Evolutionary conservation across 1,284 basidiomycete species (phyloP).

Genomic region (Boletus mariae): DNA sequence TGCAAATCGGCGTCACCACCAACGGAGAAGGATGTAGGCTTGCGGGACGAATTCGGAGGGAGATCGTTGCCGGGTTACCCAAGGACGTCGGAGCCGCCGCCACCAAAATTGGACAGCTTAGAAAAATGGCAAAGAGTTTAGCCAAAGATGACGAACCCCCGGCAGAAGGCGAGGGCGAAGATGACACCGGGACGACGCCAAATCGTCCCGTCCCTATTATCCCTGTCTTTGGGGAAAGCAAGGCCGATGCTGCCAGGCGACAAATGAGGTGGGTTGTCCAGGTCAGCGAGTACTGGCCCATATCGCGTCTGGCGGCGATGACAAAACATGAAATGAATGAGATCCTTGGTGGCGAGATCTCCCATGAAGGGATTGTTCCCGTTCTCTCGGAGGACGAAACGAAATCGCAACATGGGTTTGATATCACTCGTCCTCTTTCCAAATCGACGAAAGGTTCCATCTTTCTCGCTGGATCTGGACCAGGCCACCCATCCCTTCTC

Average conservation of each 20-base stretch:
- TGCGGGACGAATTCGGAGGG: constrained; percentile 75
- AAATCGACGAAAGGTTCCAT: constrained; percentile 57
- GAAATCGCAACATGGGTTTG: constrained; percentile 24
- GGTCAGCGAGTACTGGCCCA: constrained; percentile 92
- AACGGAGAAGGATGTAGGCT: constrained; percentile 92
- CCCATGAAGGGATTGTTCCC: constrained; percentile 2
- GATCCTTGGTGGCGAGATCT: constrained; percentile 48
- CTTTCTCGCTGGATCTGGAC: constrained; percentile 89
- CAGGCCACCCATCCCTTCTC: constrained; percentile 89
- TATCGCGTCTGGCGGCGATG: constrained; percentile 74
- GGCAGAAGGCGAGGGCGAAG: constrained; percentile 44
- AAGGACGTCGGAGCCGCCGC: constrained; percentile 77
- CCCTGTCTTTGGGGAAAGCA: constrained; percentile 39
- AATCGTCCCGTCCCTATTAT: constrained; percentile 75
- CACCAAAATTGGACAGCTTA: constrained; percentile 69
- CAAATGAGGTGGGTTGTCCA: constrained; percentile 88
- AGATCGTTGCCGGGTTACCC: constrained; percentile 77
- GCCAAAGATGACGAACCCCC: constrained; percentile 9
- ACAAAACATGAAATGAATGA: constrained; percentile 65
- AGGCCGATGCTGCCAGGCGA: constrained; percentile 50
- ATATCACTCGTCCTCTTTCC: constrained; percentile 30
- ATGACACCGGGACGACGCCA: constrained; percentile 59
- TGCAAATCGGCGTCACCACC: constrained; percentile 88
- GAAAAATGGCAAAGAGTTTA: constrained; percentile 55
- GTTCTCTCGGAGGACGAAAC: constrained; percentile 9